These are phyloP conservation scores for Holtermanniella nyarrowii DNA, from an alignment of 768 basidiomycete genomes.

Conservation along the genomic window DNA sequence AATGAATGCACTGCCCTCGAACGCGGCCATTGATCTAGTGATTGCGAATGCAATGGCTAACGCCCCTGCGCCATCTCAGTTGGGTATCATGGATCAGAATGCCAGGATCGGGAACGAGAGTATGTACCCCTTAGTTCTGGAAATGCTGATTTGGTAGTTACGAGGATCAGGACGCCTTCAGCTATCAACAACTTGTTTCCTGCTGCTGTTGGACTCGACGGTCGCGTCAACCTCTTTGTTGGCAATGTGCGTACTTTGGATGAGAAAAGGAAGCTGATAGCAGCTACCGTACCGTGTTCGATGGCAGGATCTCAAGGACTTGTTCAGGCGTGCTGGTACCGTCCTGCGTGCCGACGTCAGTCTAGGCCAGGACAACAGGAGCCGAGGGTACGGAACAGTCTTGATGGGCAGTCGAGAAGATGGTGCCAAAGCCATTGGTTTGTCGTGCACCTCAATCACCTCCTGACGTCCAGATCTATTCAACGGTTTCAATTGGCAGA, in stretches of 20 bases:
- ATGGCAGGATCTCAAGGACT: slow-evolving; percentile 98
- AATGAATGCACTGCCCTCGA: too few relatives aligned
- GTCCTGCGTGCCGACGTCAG: slow-evolving; percentile 69
- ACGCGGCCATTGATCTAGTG: slow-evolving; percentile 82
- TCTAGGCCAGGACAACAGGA: slow-evolving; percentile 78
- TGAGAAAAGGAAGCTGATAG: slow-evolving; percentile 4
- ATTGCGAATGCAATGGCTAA: slow-evolving; percentile 82
- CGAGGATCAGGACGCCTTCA: slow-evolving; percentile 16
- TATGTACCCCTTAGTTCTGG: slow-evolving; percentile 8
- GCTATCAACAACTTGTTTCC: slow-evolving; percentile 33
- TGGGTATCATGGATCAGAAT: neutral
- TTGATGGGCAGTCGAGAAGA: slow-evolving; percentile 89
- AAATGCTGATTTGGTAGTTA: neutral
- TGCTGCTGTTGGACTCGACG: slow-evolving; percentile 49
- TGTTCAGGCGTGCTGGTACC: slow-evolving; percentile 90
- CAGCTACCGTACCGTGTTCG: slow-evolving; percentile 92
- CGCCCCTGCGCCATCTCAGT: slow-evolving; percentile 36
- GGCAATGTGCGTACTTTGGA: slow-evolving; percentile 62
- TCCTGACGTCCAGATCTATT: slow-evolving; percentile 59
- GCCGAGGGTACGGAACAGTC: slow-evolving; percentile 86
- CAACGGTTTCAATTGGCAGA: slow-evolving; percentile 96
- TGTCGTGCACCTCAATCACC: too few relatives aligned
- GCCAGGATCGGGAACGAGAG: slow-evolving; percentile 40
- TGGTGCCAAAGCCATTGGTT: slow-evolving; percentile 72
- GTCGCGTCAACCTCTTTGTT: slow-evolving; percentile 88